Evolutionary conservation across 768 basidiomycete genomes (phyloP).

Genomic region (Xerocomellus dryophilus): DNA sequence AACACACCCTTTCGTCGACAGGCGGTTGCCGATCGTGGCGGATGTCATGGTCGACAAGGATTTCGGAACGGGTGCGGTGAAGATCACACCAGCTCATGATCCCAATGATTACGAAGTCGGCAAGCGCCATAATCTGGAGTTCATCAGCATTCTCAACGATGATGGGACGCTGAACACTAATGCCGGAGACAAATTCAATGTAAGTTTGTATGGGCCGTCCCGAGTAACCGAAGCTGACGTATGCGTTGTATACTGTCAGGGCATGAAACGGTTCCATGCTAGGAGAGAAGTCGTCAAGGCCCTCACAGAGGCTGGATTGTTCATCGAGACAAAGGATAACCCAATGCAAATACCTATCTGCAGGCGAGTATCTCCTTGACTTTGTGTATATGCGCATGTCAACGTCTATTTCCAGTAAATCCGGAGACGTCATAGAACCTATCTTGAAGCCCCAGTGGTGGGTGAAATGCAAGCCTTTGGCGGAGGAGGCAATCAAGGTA

Average conservation of each 20-base stretch:
- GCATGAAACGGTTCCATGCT: conserved; percentile 98
- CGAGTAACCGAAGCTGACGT: neutral
- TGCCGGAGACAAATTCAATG: conserved; percentile 76
- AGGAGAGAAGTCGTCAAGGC: conserved; percentile 78
- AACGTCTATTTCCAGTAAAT: conserved; percentile 59
- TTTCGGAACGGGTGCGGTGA: conserved; percentile 98
- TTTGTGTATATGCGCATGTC: neutral
- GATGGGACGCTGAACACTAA: conserved; percentile 94
- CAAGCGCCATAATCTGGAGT: conserved; percentile 78
- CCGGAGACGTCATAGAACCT: conserved; percentile 94
- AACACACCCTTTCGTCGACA: conserved; percentile 81
- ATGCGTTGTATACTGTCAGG: conserved; percentile 44
- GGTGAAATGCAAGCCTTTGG: conserved; percentile 89
- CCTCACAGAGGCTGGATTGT: conserved; percentile 81
- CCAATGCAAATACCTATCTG: conserved; percentile 97
- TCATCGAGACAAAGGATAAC: conserved; percentile 90
- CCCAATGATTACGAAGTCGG: conserved; percentile 97
- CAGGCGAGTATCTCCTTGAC: conserved; percentile 43
- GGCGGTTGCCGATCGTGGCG: conserved; percentile 83
- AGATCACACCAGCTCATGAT: conserved; percentile 98
- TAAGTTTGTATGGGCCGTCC: conserved; percentile 21
- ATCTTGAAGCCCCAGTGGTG: conserved; percentile 99
- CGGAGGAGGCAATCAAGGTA: conserved; percentile 86
- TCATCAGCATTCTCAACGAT: conserved; percentile 94
- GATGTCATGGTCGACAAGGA: conserved; percentile 90